Conservation (phyloP, 306 rosid species). For the Dalbergia oliveri region DNA sequence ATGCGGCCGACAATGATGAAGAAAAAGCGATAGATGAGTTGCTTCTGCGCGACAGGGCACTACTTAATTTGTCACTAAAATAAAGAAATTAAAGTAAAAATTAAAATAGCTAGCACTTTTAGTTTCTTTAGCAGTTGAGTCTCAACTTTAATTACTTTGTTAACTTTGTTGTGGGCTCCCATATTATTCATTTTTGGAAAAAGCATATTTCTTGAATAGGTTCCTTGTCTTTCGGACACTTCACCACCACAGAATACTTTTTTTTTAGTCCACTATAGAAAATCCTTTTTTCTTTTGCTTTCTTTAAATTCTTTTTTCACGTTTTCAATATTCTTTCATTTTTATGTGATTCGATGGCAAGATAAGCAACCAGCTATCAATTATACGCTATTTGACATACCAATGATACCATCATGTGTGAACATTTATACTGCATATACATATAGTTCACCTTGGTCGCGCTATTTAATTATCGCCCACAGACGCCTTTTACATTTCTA, state of each 20-base stretch:
- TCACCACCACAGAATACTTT: neutral
- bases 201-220: neutral
- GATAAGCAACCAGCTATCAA: neutral
- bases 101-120: no score
- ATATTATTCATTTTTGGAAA: no score
- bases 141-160: neutral
- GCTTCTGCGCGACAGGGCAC: conserved; percentile 5
- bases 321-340: no score
- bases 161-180: neutral
- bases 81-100: no score
- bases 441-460: no score
- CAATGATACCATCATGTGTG: neutral
- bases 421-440: no score
- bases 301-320: neutral
- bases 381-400: neutral
- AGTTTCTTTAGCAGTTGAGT: neutral
- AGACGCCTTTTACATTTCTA: no score
- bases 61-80: no score
- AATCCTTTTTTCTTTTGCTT: neutral
- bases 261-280: neutral
- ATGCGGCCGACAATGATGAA: conserved; percentile 10
- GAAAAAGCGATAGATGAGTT: neutral
- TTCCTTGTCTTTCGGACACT: neutral
- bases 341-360: neutral
- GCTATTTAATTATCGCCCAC: no score